A percentile compares a stretch with the other conserved stretches of the same genome.
Evolutionary conservation across 352 stramenopile species (phyloP).

Genomic region (Phytophthora uliginosa): DNA sequence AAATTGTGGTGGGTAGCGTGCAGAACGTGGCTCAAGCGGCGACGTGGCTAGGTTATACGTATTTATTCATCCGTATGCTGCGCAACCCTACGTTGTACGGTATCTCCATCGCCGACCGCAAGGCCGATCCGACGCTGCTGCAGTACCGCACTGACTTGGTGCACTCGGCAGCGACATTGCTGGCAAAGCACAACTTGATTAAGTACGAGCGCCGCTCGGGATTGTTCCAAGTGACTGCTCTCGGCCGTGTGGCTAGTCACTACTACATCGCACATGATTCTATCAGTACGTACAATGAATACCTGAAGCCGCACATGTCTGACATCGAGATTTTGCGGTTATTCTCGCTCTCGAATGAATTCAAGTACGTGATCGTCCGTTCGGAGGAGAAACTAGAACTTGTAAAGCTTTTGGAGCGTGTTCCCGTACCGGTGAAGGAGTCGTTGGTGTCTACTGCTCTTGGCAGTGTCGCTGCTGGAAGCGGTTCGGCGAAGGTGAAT

Average conservation of each 20-base stretch:
- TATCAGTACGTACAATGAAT: conserved; percentile 99
- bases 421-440: conserved; percentile 99
- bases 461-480: conserved; percentile 52
- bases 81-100: conserved; percentile 98
- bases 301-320: conserved; percentile 99
- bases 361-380: conserved; percentile 98
- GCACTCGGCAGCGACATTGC: conserved; percentile 96
- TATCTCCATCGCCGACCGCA: conserved; percentile 88
- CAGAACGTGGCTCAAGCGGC: conserved; percentile 96
- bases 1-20: conserved; percentile 98
- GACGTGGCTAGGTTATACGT: conserved; percentile 99
- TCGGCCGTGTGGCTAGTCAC: conserved; percentile 98
- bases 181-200: conserved; percentile 98
- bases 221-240: conserved; percentile 96
- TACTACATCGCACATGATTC: conserved; percentile 99
- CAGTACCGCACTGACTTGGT: conserved; percentile 97
- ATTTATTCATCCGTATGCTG: conserved; percentile 99
- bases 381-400: conserved; percentile 99
- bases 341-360: conserved; percentile 99
- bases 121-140: conserved; percentile 95
- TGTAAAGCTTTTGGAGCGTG: conserved; percentile 96
- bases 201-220: conserved; percentile 98
- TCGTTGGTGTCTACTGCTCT: conserved; percentile 65
- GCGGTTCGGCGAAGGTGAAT: conserved; percentile 98
- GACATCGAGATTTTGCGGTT: conserved; percentile 99